A percentile compares a stretch with the other conserved stretches of the same genome.
phyloP scores from a whole-genome alignment of 2,329 filamentous ascomycete genomes.

The Diaporthe caulivora region DNA sequence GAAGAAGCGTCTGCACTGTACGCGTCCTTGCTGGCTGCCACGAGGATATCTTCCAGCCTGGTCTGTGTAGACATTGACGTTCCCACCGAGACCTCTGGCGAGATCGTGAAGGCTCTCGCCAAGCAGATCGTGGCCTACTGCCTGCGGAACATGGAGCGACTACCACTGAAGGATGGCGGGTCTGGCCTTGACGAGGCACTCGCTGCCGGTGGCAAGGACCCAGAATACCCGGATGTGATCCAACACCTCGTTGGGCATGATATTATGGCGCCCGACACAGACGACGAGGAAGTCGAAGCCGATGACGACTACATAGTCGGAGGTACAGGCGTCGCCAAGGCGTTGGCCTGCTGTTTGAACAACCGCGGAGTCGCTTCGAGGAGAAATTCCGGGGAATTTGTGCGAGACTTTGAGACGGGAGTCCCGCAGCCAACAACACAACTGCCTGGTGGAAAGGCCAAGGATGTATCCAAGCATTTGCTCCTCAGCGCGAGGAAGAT shows the following conservation, averaged over 20 bases:
- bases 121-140: slow-evolving; percentile 97
- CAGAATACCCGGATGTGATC: slow-evolving; percentile 81
- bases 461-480: slow-evolving; percentile 93
- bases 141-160: slow-evolving; percentile 87
- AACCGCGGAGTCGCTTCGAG: slow-evolving; percentile 78
- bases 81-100: slow-evolving; percentile 83
- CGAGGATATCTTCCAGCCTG: slow-evolving; percentile 84
- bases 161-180: slow-evolving; percentile 69
- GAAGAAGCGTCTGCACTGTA: slow-evolving; percentile 96
- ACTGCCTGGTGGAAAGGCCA: slow-evolving; percentile 73
- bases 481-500: slow-evolving; percentile 92
- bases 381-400: slow-evolving; percentile 64
- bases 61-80: slow-evolving; percentile 94
- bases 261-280: slow-evolving; percentile 58
- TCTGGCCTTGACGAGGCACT: slow-evolving; percentile 57
- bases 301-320: slow-evolving; percentile 97
- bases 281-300: slow-evolving; percentile 78
- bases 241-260: slow-evolving; percentile 87
- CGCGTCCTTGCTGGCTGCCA: slow-evolving; percentile 89
- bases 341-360: slow-evolving; percentile 88
- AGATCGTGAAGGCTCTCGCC: slow-evolving; percentile 90
- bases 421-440: slow-evolving; percentile 57
- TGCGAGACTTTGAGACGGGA: slow-evolving; percentile 65
- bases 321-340: slow-evolving; percentile 94
- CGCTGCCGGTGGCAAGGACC: slow-evolving; percentile 43